phyloP scores from a whole-genome alignment of 257 asterid species.

The Cynanchum wilfordii region DNA sequence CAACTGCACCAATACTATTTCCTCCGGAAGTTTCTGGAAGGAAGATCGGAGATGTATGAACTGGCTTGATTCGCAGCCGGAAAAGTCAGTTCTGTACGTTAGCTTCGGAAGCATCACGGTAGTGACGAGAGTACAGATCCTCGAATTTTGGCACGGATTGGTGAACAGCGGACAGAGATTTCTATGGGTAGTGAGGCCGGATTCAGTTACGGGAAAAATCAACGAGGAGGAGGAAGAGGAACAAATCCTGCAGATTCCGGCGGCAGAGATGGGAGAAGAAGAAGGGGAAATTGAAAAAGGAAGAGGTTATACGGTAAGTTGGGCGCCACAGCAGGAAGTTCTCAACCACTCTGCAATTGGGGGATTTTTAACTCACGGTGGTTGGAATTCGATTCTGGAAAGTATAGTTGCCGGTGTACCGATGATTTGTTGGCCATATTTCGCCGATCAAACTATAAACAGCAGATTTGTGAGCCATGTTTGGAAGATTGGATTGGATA shows the following conservation, averaged over 20 bases:
- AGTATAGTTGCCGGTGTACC: slow-evolving; percentile 32
- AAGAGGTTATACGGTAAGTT: slow-evolving; percentile 23
- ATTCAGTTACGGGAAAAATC: slow-evolving; percentile 12
- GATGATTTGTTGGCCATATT: slow-evolving; percentile 31
- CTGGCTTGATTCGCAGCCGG: slow-evolving; percentile 27
- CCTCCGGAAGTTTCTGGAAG: slow-evolving; percentile 30
- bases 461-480: slow-evolving; percentile 52
- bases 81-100: slow-evolving; percentile 26
- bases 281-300: slow-evolving; percentile 7
- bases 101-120: slow-evolving; percentile 29
- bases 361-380: slow-evolving; percentile 31
- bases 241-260: slow-evolving; percentile 4
- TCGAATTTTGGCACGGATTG: slow-evolving; percentile 29
- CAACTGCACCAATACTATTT: neutral
- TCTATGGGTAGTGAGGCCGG: slow-evolving; percentile 27
- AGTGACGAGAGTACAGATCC: slow-evolving; percentile 14
- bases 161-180: slow-evolving; percentile 25
- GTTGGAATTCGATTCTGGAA: slow-evolving; percentile 35
- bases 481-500: slow-evolving; percentile 59
- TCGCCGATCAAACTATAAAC: slow-evolving; percentile 39
- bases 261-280: too few relatives aligned
- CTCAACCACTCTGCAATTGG: slow-evolving; percentile 23
- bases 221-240: neutral
- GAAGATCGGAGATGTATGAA: slow-evolving; percentile 23
- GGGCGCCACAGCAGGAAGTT: slow-evolving; percentile 31